phyloP scores from a whole-genome alignment of 2,329 filamentous ascomycete genomes.

The Talaromyces amestolkiae region DNA sequence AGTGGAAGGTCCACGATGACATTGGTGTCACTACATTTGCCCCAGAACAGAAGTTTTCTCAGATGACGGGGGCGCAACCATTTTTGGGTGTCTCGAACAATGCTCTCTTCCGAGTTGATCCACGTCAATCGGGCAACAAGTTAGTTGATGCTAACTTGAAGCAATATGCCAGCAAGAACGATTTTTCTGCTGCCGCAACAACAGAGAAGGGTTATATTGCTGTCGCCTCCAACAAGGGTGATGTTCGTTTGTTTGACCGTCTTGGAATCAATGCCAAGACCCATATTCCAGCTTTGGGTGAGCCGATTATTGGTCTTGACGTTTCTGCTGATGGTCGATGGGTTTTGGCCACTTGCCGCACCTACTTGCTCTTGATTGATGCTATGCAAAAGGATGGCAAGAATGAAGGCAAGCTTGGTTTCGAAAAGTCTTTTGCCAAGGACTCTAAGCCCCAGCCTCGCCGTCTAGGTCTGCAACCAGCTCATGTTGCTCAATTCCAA shows the following conservation, averaged over 20 bases:
- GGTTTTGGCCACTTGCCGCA: constrained; percentile 90
- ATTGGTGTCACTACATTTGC: constrained; percentile 90
- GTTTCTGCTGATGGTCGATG: constrained; percentile 94
- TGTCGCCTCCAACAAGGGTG: constrained; percentile 95
- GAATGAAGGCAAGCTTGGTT: constrained; percentile 96
- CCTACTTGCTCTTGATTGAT: constrained; percentile 92
- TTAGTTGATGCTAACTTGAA: constrained; percentile 90
- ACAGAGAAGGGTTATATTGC: constrained; percentile 97
- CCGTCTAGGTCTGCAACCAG: constrained; percentile 81
- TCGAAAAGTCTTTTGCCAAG: constrained; percentile 88
- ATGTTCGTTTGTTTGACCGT: constrained; percentile 93
- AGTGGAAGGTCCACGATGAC: constrained; percentile 97
- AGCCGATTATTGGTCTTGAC: constrained; percentile 91
- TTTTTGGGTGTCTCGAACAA: constrained; percentile 93
- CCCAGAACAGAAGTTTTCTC: constrained; percentile 90
- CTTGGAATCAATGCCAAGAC: constrained; percentile 98
- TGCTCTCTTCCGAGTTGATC: constrained; percentile 89
- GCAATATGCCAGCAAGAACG: constrained; percentile 95
- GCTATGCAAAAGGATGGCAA: constrained; percentile 87
- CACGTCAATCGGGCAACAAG: constrained; percentile 84
- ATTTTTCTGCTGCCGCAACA: constrained; percentile 90
- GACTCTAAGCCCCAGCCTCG: constrained; percentile 91
- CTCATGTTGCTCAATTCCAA: constrained; percentile 94
- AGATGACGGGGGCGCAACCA: constrained; percentile 93
- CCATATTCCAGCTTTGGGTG: constrained; percentile 89